Evolutionary conservation across 257 asterid species (phyloP), one percentile per base, ranked within the genome.

Genomic region (Marsdenia floribunda): DNA sequence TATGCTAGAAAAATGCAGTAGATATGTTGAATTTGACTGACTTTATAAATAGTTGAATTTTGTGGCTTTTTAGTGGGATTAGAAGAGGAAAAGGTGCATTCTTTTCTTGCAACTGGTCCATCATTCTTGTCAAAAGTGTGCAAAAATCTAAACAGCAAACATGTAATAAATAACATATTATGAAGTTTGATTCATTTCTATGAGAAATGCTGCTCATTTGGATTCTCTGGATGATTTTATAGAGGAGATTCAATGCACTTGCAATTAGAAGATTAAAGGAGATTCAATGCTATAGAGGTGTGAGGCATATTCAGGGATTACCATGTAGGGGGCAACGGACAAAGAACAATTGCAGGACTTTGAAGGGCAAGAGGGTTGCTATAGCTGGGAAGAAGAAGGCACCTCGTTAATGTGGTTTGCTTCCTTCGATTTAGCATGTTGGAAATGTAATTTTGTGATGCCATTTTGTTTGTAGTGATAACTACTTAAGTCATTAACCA

Each of bases 261-360:
- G 93, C 93, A 5, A 94, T 94, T 76, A 88, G 91, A 84, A 87
- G 97, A 85, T 78, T 94, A 81, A 91, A 90, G 86, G 98, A 94
- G 82, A 94, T 94, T 53, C 97, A 92, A 68, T 94, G 98, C 92
- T 94, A 94, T 82, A 80, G 98, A 82, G 99, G 97, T 2, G 85
- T 89, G 70, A 72, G 99, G 78, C 99, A 94, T 87, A 89, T 85
- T 80, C 88, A 88, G 79, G 99, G 97, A 73, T 78, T 94, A 90
- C 99, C 99, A 37, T 94, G 99, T 61, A 77, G 99, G 76, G 99
- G 97, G 14, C 97, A 94, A 79, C 85, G 97, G 81, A 94, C 99
- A 3, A 94, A 89, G 89, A 92, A 92, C 79, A 94, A 92, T 80
- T 92, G 97, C 83, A 86, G 99, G 78, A 92, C 99, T 38, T 81